Evolutionary conservation across 2,329 filamentous ascomycete genomes (phyloP).

Genomic region (Moelleriella libera): DNA sequence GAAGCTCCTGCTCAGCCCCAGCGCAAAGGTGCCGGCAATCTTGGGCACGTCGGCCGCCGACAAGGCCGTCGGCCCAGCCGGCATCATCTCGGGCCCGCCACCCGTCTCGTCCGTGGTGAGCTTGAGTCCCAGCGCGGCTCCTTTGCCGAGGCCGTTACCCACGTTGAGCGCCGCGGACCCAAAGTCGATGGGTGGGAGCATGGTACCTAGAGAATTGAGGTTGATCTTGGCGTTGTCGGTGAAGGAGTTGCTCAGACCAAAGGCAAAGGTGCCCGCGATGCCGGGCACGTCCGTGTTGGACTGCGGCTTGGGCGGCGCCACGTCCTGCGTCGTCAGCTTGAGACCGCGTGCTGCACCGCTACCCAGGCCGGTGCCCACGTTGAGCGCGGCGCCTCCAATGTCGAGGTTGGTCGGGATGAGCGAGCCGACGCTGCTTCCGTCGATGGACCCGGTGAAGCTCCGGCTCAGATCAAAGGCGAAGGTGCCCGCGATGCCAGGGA

Average conservation of each 20-base stretch:
- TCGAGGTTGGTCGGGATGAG: background rate
- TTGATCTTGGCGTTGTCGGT: constrained; percentile 1
- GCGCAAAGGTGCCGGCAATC: constrained; percentile 2
- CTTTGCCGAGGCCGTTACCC: constrained; percentile 5
- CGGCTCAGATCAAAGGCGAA: constrained; percentile 2
- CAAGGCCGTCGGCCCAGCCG: background rate
- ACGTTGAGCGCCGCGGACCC: background rate
- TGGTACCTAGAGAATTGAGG: background rate
- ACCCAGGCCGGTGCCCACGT: constrained; percentile 6
- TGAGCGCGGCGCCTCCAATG: constrained; percentile 5
- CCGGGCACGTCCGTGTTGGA: constrained; percentile 1
- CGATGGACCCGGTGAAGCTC: constrained; percentile 1
- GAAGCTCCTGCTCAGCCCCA: constrained; percentile 4
- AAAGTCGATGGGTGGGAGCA: constrained; percentile 2
- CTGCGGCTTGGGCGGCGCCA: background rate
- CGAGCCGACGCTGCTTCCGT: background rate
- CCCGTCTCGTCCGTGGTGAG: constrained; percentile 2
- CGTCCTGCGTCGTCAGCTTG: background rate
- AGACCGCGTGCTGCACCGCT: constrained; percentile 5
- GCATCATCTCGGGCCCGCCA: background rate
- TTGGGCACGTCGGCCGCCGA: constrained; percentile 2
- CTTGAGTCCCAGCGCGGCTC: constrained; percentile 3
- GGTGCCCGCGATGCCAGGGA: constrained; percentile 2
- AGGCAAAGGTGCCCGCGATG: constrained; percentile 1
- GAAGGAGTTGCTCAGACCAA: constrained; percentile 3